phyloP scores from a whole-genome alignment of 805 yeast species.

The Zygosaccharomyces kombuchaensis region DNA sequence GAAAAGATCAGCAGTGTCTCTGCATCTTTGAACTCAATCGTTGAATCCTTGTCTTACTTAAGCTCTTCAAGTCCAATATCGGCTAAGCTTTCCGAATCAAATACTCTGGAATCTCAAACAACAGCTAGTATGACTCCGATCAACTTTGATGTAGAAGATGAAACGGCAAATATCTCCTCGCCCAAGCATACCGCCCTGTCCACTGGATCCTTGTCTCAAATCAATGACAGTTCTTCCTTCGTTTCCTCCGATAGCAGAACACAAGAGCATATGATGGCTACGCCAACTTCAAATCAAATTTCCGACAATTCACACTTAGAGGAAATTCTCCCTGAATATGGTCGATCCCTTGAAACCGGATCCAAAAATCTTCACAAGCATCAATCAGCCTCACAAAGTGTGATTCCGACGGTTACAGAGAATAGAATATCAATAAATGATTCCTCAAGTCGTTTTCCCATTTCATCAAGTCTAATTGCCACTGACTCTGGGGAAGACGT shows the following conservation, averaged over 20 bases:
- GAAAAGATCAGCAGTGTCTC: background rate
- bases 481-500: background rate
- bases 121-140: background rate
- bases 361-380: background rate
- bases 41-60: background rate
- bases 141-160: background rate
- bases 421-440: background rate
- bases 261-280: background rate
- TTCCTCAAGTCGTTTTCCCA: background rate
- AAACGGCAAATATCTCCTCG: background rate
- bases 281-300: conserved; percentile 9
- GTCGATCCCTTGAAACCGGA: conserved; percentile 10
- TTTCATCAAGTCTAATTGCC: background rate
- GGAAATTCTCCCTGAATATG: conserved; percentile 7
- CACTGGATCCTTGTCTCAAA: background rate
- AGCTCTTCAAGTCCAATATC: background rate
- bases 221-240: background rate
- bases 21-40: background rate
- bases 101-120: background rate
- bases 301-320: conserved; percentile 4
- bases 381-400: background rate
- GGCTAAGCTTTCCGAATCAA: background rate
- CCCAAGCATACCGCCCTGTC: background rate
- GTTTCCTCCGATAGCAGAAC: background rate
- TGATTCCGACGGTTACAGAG: background rate